Evolutionary conservation across 2,329 filamentous ascomycete species (phyloP), one percentile per base, ranked within the genome.

Genomic region (Rhexocercosporidium sp.): DNA sequence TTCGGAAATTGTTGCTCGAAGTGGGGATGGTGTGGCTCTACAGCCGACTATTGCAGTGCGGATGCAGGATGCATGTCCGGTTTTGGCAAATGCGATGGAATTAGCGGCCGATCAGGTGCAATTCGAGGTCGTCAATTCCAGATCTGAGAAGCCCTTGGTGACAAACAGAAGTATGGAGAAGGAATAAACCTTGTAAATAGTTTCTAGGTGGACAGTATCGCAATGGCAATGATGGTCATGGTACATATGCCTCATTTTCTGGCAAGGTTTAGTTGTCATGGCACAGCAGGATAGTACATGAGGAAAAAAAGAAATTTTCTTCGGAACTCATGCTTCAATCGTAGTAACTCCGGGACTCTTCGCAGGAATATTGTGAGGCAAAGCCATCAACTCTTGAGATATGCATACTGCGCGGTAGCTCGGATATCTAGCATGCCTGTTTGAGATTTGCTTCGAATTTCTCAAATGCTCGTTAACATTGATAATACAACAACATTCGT

Each of bases 11-110:
- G 61, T 31, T 67, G 66, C 27, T 67, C 66, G 20, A 46, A 63
- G 41, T 69, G 59, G 51, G 65, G 65, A 11, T 69, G 39, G n/a
- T 69, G 67, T 37, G 65, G 67, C 14, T 41, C 25, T 12, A 60
- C 53, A 16, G 31, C 22, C 1, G 46, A 27, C 5, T 59, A 69
- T 31, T 69, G 65, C 29, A 47, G 47, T n/a, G 37, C 5, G 41
- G 59, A 57, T n/a, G 41, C 11, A 34, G 65, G 67, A 39, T 69
- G 67, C 39, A 44, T 47, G 59, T 29, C 51, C 34, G 62, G 14
- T 9, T 69, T 69, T 57, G 67, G 67, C 14, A 20, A 11, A 20
- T 69, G 67, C 41, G 31, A 39, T 34, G 65, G 61, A 27, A 16
- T 53, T 7, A 59, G n/a, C n/a, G 54, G 54, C 22, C 34, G 56